Conservation (phyloP, 805 yeast species). For the Cyberlindnera mississippiensis region DNA sequence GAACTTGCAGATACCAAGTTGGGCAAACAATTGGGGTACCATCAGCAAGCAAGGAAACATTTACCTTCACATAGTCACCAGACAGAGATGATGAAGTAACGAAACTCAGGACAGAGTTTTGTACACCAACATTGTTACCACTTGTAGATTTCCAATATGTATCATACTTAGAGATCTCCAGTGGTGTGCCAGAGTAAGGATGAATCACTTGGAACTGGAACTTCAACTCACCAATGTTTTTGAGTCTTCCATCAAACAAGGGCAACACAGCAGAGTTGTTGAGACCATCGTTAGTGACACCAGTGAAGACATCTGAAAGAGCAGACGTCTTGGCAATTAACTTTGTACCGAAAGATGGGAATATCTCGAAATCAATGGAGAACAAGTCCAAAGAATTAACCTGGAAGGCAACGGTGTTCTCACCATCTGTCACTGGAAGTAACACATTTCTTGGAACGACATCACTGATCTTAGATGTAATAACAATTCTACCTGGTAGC, state of each 20-base stretch:
- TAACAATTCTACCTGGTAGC: slow-evolving; percentile 77
- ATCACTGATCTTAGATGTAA: slow-evolving; percentile 72
- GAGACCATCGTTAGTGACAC: slow-evolving; percentile 32
- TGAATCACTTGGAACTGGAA: slow-evolving; percentile 79
- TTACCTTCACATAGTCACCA: slow-evolving; percentile 71
- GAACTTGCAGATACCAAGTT: slow-evolving; percentile 47
- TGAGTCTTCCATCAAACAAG: slow-evolving; percentile 73
- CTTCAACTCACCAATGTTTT: slow-evolving; percentile 74
- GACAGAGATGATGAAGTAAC: slow-evolving; percentile 89
- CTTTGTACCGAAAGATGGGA: slow-evolving; percentile 92
- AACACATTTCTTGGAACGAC: slow-evolving; percentile 84
- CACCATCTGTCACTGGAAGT: slow-evolving; percentile 60
- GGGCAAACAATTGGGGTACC: slow-evolving; percentile 86
- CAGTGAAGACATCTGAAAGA: slow-evolving; percentile 49
- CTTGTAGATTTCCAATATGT: slow-evolving; percentile 96
- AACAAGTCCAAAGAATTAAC: slow-evolving; percentile 74
- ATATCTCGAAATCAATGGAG: slow-evolving; percentile 80
- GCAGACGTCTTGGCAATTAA: slow-evolving; percentile 87
- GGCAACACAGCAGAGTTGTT: slow-evolving; percentile 52
- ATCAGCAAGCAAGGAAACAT: slow-evolving; percentile 71
- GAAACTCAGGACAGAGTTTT: slow-evolving; percentile 49
- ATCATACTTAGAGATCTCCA: slow-evolving; percentile 89
- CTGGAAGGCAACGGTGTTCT: slow-evolving; percentile 72
- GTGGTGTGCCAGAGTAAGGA: slow-evolving; percentile 81
- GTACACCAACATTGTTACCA: slow-evolving; percentile 32